Conservation (phyloP, 2,329 filamentous ascomycete species). For the Fusarium penzigii region DNA sequence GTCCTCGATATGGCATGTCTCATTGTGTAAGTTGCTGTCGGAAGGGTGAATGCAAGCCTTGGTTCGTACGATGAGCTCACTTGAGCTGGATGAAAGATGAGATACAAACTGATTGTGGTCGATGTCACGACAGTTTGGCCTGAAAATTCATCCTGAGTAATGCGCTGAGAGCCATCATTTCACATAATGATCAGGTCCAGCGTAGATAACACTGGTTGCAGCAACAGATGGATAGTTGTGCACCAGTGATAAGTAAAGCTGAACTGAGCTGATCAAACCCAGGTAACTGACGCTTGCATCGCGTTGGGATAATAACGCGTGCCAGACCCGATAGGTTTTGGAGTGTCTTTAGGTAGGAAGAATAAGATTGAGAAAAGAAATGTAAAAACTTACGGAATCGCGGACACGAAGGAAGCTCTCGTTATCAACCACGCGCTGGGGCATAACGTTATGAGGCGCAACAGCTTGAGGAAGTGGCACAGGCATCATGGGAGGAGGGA, state of each 20-base stretch:
- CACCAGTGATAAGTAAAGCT: background rate
- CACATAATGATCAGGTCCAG: no score
- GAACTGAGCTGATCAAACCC: no score
- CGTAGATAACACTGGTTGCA: background rate
- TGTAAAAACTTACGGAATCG: slow-evolving; percentile 68
- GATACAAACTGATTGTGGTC: background rate
- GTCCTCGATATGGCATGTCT: slow-evolving; percentile 12
- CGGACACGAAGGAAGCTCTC: slow-evolving; percentile 79
- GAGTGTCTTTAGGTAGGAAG: no score
- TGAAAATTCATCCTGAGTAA: background rate
- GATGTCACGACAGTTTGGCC: background rate
- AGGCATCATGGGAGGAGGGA: slow-evolving; percentile 43
- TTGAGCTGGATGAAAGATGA: background rate
- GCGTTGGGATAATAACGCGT: no score
- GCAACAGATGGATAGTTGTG: background rate
- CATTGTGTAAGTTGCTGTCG: background rate
- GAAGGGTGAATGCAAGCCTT: background rate
- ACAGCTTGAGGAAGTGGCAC: slow-evolving; percentile 31
- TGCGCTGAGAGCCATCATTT: background rate
- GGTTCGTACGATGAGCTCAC: background rate
- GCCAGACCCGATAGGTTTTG: no score
- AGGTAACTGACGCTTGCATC: no score
- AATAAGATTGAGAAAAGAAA: slow-evolving; percentile 4
- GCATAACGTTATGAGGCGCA: slow-evolving; percentile 19
- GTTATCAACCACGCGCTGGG: slow-evolving; percentile 57